Percentiles rank a stretch among this genome's conserved stretches.
These are phyloP conservation scores for Teratosphaeria destructans DNA, from an alignment of 2,329 filamentous ascomycete genomes.

Conservation along the genomic window DNA sequence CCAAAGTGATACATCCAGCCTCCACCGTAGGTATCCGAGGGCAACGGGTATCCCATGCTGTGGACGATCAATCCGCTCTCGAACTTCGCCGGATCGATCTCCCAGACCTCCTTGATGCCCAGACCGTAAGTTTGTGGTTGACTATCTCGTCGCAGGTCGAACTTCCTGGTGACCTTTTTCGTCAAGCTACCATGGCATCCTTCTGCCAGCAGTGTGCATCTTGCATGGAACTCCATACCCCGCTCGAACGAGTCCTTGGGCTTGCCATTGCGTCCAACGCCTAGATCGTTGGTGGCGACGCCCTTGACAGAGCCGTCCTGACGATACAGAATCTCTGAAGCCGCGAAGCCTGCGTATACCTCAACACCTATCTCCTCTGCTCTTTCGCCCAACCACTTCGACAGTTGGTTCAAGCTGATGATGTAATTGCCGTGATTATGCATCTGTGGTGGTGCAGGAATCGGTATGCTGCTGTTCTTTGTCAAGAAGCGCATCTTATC, in stretches of 20 bases:
- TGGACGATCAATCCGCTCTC: conserved; percentile 75
- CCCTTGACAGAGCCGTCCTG: conserved; percentile 80
- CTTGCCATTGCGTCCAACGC: conserved; percentile 69
- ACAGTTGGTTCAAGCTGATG: conserved; percentile 86
- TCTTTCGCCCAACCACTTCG: conserved; percentile 88
- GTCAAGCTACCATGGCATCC: conserved; percentile 92
- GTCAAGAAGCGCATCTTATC: conserved; percentile 95
- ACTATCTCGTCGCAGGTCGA: conserved; percentile 76
- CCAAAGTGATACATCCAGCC: conserved; percentile 99
- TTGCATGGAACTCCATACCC: conserved; percentile 96
- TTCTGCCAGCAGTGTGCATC: conserved; percentile 83
- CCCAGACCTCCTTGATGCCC: conserved; percentile 95
- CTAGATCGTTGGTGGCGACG: conserved; percentile 91
- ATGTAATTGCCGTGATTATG: conserved; percentile 98
- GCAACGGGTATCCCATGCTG: conserved; percentile 84
- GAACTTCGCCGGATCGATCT: conserved; percentile 87
- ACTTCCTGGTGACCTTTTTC: conserved; percentile 92
- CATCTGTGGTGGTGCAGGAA: conserved; percentile 93
- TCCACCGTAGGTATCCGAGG: conserved; percentile 83
- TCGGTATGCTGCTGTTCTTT: conserved; percentile 62
- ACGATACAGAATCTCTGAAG: conserved; percentile 81
- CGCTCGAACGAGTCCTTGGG: conserved; percentile 87
- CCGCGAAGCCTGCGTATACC: conserved; percentile 91
- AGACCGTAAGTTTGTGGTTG: conserved; percentile 92
- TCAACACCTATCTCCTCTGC: conserved; percentile 96